Evolutionary conservation across 2,329 filamentous ascomycete species (phyloP), one percentile per base, ranked within the genome.

Genomic region (Colletotrichum neosansevieriae): DNA sequence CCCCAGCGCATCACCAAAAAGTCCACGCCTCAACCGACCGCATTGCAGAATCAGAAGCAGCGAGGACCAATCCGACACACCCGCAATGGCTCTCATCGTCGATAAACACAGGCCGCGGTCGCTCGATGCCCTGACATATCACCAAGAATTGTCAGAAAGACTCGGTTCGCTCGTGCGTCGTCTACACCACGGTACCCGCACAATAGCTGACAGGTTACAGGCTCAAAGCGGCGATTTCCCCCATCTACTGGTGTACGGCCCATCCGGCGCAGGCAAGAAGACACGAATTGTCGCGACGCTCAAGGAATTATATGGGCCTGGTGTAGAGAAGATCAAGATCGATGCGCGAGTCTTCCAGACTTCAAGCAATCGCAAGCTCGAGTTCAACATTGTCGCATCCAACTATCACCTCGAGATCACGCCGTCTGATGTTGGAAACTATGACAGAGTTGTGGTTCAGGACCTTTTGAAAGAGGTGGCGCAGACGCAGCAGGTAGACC

Each of bases 261-360:
- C 96, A 1, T 98, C 95, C 0, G 96, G 96, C 38, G 96, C 96
- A 5, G 96, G 96, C 73, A 99, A 99, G 81, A 99, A 99, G 82
- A 99, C 96, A 1, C 91, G 96, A 49, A 97, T 98, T 73, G 94
- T 98, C 17, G 94, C 96, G 15, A 98, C 95, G 0, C 84, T 99
- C 3, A 97, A 97, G 79, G 95, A 98, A 77, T 87, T 99, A 7
- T 99, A 96, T 79, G 96, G 96, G 0, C 91, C 95, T 0, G 95
- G 96, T 49, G 96, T 97, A n/a, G 97, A 99, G 77, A 98, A 98
- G 86, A 99, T 99, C 86, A 98, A 98, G 84, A 98, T 99, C 81
- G 96, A 99, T 78, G 93, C 94, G 12, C 92, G 96, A 72, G 92
- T 98, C 67, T 99, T 99, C 83, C 94, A 97, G 81, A 98, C 96